Evolutionary conservation across 345 rosid genomes (phyloP).

Genomic region (Eucalyptus marginata): DNA sequence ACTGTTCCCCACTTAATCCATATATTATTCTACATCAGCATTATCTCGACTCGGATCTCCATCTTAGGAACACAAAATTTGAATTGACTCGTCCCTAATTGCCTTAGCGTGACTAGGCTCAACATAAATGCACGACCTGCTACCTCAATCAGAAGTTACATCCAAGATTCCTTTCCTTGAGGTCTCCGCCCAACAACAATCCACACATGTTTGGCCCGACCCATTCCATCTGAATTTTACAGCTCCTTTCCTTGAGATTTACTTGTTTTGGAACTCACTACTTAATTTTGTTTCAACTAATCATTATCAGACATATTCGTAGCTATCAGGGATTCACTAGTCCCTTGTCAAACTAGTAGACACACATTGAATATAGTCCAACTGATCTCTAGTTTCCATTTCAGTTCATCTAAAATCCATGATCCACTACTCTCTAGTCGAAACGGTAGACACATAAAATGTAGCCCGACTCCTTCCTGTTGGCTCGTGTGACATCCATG

Average conservation of each 20-base stretch:
- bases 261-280: not conserved
- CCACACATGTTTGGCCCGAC: rapidly evolving
- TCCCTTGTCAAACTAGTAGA: not conserved
- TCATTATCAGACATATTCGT: not conserved
- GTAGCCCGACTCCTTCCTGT: not conserved
- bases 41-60: no score
- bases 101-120: rapidly evolving
- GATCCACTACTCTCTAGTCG: not conserved
- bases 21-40: rapidly evolving
- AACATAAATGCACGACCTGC: rapidly evolving
- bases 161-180: not conserved
- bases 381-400: not conserved
- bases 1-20: no score
- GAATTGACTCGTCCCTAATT: rapidly evolving
- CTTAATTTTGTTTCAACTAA: not conserved
- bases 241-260: not conserved
- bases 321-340: not conserved
- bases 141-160: no score
- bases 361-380: not conserved
- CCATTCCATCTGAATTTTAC: rapidly evolving
- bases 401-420: not conserved
- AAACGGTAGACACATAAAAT: not conserved
- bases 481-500: not conserved
- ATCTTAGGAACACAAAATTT: not conserved
- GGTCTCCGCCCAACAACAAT: not conserved